phyloP scores from a whole-genome alignment of 1,284 basidiomycete genomes.

The Ganoderma leucocontextum region DNA sequence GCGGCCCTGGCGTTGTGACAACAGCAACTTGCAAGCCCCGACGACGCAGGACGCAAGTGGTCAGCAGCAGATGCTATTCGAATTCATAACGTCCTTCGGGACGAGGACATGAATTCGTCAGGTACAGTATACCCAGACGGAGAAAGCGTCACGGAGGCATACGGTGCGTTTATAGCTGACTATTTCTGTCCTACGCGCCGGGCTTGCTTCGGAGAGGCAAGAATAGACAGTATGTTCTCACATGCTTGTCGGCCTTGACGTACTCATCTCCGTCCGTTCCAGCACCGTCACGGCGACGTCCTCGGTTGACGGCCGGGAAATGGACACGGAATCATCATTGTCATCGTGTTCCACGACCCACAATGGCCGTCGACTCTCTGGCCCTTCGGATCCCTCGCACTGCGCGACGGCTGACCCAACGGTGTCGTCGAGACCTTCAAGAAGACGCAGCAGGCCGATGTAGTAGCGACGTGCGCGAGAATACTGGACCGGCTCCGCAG shows the following conservation, averaged over 20 bases:
- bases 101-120: neutral
- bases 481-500: neutral
- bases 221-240: neutral
- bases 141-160: no score
- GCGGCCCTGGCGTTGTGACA: neutral
- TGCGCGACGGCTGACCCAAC: neutral
- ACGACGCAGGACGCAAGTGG: neutral
- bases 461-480: neutral
- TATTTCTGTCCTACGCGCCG: neutral
- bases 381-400: neutral
- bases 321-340: neutral
- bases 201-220: neutral
- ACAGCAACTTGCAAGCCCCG: neutral
- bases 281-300: neutral
- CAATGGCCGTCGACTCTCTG: neutral
- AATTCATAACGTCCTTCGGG: no score
- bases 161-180: conserved; percentile 2
- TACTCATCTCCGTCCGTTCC: neutral
- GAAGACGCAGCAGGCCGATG: neutral
- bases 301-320: neutral
- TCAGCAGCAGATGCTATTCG: neutral
- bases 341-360: neutral
- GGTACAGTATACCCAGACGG: no score
- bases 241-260: neutral
- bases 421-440: neutral